These are phyloP conservation scores for Alisma plantagoaquatica DNA, from an alignment of 106 monocot species.

Conservation along the genomic window DNA sequence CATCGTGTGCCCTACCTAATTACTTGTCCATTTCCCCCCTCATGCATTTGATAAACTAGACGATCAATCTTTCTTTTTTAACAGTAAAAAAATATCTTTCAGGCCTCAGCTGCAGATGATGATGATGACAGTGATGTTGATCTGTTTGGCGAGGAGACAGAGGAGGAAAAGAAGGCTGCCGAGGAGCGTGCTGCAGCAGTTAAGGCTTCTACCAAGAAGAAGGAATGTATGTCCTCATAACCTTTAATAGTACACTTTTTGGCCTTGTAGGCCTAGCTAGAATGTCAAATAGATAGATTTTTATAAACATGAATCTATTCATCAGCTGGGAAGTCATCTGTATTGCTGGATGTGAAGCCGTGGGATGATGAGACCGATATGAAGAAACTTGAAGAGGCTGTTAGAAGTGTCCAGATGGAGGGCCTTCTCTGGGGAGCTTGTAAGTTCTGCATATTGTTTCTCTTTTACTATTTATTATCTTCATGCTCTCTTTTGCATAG, in stretches of 20 bases:
- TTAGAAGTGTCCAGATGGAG: conserved; percentile 76
- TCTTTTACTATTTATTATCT: neutral
- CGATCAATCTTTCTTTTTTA: no score
- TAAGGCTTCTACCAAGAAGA: conserved; percentile 78
- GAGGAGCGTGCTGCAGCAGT: no score
- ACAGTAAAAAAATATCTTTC: no score
- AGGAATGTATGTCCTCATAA: conserved; percentile 34
- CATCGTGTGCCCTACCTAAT: no score
- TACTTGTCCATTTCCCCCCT: no score
- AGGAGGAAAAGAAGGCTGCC: conserved; percentile 93
- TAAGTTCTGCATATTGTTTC: conserved; percentile 13
- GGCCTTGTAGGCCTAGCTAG: neutral
- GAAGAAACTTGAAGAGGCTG: conserved; percentile 82
- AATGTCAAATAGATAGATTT: no score
- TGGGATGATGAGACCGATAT: conserved; percentile 99
- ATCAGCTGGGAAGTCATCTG: conserved; percentile 83
- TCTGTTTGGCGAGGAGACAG: conserved; percentile 82
- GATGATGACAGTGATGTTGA: conserved; percentile 70
- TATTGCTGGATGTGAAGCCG: conserved; percentile 86
- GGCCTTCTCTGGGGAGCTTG: conserved; percentile 95
- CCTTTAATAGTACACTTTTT: neutral
- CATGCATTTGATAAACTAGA: no score
- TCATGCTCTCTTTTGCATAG: no score
- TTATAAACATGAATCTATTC: no score
- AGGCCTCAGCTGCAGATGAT: conserved; percentile 55